Evolutionary conservation across 352 stramenopile species (phyloP), one percentile per base, ranked within the genome.

Genomic region (Globisporangium yorkense): DNA sequence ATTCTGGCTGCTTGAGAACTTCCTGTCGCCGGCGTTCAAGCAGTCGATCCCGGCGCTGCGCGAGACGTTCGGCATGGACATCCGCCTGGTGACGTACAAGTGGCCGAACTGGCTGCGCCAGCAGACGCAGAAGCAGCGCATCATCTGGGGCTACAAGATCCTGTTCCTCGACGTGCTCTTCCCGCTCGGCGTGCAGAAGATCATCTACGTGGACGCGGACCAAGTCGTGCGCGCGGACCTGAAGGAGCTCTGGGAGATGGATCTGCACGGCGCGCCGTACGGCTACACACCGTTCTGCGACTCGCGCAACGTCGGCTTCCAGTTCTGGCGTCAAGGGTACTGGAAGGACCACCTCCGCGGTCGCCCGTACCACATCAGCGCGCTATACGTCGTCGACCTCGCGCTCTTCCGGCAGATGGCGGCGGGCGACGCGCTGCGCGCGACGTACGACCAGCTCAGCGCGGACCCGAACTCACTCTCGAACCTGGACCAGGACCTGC

Each of bases 141-240:
- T 99, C 65, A 99, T 99, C 66, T 99, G 98, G 98, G 98, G 97
- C 16, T 99, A 99, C 85, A 99, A 99, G 80, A 99, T 99, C 70
- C 79, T 99, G 0, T 99, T 99, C 71, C 70, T 99, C 24, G 98
- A 99, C 71, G 97, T 99, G 40, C 74, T 99, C 2, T 99, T 99
- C 70, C 98, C 98, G 15, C 82, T 99, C 7, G 84, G 95, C 59
- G 92, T 99, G 20, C 95, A 99, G 67, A 99, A 99, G 75, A 98
- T 99, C 53, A 98, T 98, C 57, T 99, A 99, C 73, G 97, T 99
- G 33, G 97, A 99, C 70, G 96, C 97, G 1, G 97, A 99, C 70
- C 97, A 99, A 84, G 97, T 99, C 16, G 86, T 99, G 13, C 91
- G 97, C 57, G 94, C 94, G 18, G 97, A 99, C 64, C 71, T 99